Evolutionary conservation across 495 filamentous ascomycete species (phyloP).

Genomic region (Neurospora sp.): DNA sequence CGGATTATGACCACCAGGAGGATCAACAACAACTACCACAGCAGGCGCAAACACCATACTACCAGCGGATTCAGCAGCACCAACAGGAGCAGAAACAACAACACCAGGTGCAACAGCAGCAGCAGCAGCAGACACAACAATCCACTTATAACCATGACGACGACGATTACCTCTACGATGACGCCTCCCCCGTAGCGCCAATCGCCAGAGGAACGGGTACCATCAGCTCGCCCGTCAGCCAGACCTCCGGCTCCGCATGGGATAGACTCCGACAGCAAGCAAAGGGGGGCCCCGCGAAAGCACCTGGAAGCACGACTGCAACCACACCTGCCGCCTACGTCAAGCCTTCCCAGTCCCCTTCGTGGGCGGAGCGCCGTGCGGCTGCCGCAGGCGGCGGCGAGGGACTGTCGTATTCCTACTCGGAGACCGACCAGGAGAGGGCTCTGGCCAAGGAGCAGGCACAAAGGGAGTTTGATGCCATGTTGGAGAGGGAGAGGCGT

Average conservation of each 20-base stretch:
- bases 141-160: conserved; percentile 8
- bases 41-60: neutral
- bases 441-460: conserved; percentile 31
- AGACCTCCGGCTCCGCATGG: conserved; percentile 25
- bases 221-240: neutral
- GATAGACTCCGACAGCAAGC: conserved; percentile 25
- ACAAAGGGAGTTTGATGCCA: conserved; percentile 37
- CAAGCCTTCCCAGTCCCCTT: neutral
- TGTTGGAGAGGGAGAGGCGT: conserved; percentile 29
- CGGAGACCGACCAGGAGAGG: conserved; percentile 23
- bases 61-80: neutral
- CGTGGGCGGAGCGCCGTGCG: conserved; percentile 14
- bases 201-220: conserved; percentile 10
- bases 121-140: neutral
- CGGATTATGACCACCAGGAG: conserved; percentile 3
- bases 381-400: conserved; percentile 6
- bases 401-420: conserved; percentile 25
- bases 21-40: neutral
- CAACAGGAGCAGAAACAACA: neutral
- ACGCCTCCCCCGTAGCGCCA: conserved; percentile 30
- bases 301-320: neutral
- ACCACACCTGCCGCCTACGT: neutral
- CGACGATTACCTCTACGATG: conserved; percentile 26
- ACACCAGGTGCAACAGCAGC: neutral
- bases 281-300: neutral